phyloP scores from a whole-genome alignment of 192 early-diverging fungal species.

The Coemansia sp. region DNA sequence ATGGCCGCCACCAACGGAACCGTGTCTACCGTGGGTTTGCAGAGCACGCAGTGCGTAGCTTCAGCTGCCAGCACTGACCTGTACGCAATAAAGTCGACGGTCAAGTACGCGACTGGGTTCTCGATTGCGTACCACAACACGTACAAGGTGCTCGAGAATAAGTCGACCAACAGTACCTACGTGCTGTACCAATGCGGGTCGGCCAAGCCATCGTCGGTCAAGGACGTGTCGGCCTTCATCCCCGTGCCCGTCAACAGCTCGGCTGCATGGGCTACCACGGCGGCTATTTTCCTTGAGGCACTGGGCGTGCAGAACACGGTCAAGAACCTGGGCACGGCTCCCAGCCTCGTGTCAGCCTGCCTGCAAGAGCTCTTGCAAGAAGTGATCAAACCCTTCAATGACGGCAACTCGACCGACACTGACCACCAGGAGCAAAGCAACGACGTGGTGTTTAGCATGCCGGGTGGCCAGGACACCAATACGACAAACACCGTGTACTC shows the following conservation, averaged over 20 bases:
- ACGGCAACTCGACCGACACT: slow-evolving; percentile 33
- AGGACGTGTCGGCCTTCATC: slow-evolving; percentile 34
- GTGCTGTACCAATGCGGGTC: slow-evolving; percentile 53
- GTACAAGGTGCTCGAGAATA: slow-evolving; percentile 56
- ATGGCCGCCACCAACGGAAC: not conserved
- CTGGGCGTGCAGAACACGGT: slow-evolving; percentile 49
- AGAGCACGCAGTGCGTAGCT: slow-evolving; percentile 42
- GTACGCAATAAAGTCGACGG: slow-evolving; percentile 29
- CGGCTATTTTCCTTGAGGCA: slow-evolving; percentile 52
- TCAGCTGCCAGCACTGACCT: slow-evolving; percentile 14
- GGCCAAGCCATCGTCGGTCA: slow-evolving; percentile 23
- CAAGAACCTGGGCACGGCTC: slow-evolving; percentile 45
- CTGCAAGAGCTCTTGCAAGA: slow-evolving; percentile 52
- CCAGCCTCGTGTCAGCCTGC: slow-evolving; percentile 54
- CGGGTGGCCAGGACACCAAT: slow-evolving; percentile 25
- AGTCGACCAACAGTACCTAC: slow-evolving; percentile 47
- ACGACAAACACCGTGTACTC: slow-evolving; percentile 40
- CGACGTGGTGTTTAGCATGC: slow-evolving; percentile 44
- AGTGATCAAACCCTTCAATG: slow-evolving; percentile 43
- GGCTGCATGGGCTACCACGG: slow-evolving; percentile 49
- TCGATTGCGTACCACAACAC: slow-evolving; percentile 52
- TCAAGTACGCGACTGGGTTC: slow-evolving; percentile 52
- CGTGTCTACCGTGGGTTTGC: slow-evolving; percentile 34
- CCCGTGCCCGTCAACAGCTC: slow-evolving; percentile 40
- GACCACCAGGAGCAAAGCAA: slow-evolving; percentile 37